These are phyloP conservation scores for Acer negundo DNA, from an alignment of 345 rosid species.

Conservation along the genomic window DNA sequence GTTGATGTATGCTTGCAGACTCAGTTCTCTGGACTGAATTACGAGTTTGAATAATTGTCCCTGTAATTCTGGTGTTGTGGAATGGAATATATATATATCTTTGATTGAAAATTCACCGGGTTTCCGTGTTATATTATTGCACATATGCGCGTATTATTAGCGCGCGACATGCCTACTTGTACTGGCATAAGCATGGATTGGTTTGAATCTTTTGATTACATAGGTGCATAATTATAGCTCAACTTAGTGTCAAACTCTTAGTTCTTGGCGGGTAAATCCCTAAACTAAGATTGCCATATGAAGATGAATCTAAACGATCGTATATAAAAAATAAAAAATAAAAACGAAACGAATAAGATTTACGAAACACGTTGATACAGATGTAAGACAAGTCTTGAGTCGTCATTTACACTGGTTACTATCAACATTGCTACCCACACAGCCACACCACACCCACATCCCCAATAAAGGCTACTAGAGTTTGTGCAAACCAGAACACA, in stretches of 20 bases:
- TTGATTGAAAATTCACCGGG: not conserved
- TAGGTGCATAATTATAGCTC: not conserved
- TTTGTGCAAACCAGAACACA: slow-evolving; percentile 2
- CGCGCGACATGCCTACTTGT: not conserved
- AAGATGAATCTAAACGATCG: too few relatives aligned
- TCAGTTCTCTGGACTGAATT: not conserved
- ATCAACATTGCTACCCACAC: not conserved
- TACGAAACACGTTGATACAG: too few relatives aligned
- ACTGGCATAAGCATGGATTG: not conserved
- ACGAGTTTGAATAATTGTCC: slow-evolving; percentile 5
- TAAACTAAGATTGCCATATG: not conserved
- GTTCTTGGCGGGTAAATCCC: not conserved
- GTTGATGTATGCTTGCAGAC: not conserved
- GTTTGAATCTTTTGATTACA: not conserved
- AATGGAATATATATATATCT: not conserved
- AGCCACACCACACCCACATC: not conserved
- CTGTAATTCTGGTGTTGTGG: not conserved
- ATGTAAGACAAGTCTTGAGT: not conserved
- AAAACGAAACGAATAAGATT: too few relatives aligned
- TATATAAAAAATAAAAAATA: too few relatives aligned
- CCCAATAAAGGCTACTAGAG: not conserved
- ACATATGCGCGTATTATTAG: too few relatives aligned
- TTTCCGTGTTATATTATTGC: not conserved
- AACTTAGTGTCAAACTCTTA: not conserved
- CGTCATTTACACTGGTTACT: slow-evolving; percentile 7